A percentile compares a stretch with the other conserved stretches of the same genome.
phyloP scores from a whole-genome alignment of 305 asterid species.

The Plantago coronopus region DNA sequence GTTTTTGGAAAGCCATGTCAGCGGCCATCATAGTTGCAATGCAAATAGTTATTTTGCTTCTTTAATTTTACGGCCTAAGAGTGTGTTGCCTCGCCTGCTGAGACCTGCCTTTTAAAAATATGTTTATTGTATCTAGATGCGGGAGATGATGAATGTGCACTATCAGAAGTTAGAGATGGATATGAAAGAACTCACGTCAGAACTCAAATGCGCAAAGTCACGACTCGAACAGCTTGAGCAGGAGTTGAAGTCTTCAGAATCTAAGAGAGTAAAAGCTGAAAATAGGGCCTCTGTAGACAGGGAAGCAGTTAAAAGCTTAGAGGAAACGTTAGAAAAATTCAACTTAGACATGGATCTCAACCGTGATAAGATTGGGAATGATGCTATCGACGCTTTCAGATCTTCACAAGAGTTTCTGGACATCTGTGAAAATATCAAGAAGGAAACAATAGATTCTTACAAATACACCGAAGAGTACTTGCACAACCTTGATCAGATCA shows the following conservation, averaged over 20 bases:
- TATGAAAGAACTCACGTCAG: neutral
- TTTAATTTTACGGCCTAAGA: no score
- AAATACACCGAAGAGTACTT: no score
- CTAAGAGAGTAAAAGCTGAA: neutral
- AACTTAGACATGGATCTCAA: neutral
- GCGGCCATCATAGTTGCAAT: no score
- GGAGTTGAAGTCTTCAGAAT: neutral
- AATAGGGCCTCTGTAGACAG: neutral
- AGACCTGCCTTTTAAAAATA: neutral
- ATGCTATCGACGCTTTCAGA: neutral
- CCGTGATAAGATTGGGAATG: neutral
- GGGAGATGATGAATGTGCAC: neutral
- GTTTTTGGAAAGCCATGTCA: no score
- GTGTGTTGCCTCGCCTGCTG: neutral
- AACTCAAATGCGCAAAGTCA: neutral
- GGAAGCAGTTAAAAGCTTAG: neutral
- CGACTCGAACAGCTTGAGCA: neutral
- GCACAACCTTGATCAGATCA: no score
- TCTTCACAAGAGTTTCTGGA: neutral
- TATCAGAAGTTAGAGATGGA: conserved; percentile 1
- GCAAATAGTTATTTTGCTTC: no score
- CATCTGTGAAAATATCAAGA: no score
- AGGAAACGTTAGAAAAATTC: neutral
- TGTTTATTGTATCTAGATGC: neutral
- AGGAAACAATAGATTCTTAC: no score